Percentiles rank a stretch among this genome's conserved stretches.
These are phyloP conservation scores for Quercus cerris DNA, from an alignment of 306 rosid genomes.

Conservation along the genomic window DNA sequence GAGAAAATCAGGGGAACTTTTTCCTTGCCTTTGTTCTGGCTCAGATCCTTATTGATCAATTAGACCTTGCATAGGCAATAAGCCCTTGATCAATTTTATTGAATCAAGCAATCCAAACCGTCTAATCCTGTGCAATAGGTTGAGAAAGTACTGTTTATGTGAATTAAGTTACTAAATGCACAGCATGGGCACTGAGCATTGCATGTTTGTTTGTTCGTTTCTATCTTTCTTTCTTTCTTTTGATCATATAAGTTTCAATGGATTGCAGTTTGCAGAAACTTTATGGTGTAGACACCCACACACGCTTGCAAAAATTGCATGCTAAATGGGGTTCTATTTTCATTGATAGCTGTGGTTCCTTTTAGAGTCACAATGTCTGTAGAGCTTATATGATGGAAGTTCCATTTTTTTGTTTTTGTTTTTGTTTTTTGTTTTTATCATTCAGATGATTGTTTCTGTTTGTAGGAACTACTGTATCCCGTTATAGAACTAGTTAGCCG, in stretches of 20 bases:
- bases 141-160: neutral
- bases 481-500: constrained; percentile 44
- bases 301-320: neutral
- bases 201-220: neutral
- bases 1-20: neutral
- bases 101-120: neutral
- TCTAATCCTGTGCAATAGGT: neutral
- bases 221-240: neutral
- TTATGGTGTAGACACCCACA: neutral
- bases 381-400: neutral
- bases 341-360: constrained; percentile 4
- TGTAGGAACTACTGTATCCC: constrained; percentile 84
- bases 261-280: constrained; percentile 7
- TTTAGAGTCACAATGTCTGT: neutral
- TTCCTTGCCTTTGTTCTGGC: constrained; percentile 9
- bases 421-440: constrained; percentile 27
- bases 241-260: neutral
- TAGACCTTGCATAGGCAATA: constrained; percentile 1
- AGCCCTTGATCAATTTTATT: neutral
- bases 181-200: neutral
- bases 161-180: neutral
- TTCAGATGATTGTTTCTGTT: constrained; percentile 26
- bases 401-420: constrained; percentile 13
- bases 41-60: neutral
- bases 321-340: constrained; percentile 15